phyloP scores from a whole-genome alignment of 805 yeast genomes.

The Suhomyces vadensis region DNA sequence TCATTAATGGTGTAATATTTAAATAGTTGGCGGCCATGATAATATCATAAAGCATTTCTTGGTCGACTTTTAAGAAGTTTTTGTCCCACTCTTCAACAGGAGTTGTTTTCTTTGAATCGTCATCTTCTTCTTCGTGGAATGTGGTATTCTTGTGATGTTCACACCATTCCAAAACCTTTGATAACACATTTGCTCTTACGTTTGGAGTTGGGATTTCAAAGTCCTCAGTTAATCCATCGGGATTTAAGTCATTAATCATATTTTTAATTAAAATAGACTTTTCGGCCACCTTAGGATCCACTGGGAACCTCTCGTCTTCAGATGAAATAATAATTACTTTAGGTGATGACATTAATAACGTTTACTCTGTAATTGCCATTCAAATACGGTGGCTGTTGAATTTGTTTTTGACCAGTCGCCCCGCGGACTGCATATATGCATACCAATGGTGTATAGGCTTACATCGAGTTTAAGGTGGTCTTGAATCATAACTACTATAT shows the following conservation, averaged over 20 bases:
- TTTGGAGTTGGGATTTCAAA: slow-evolving; percentile 87
- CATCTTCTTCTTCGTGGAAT: slow-evolving; percentile 77
- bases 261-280: slow-evolving; percentile 83
- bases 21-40: slow-evolving; percentile 79
- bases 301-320: slow-evolving; percentile 77
- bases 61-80: slow-evolving; percentile 90
- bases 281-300: slow-evolving; percentile 80
- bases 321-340: slow-evolving; percentile 65
- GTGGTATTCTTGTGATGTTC: slow-evolving; percentile 85
- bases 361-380: background rate
- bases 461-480: no score
- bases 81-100: slow-evolving; percentile 97
- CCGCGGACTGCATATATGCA: background rate
- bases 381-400: background rate
- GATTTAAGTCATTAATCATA: slow-evolving; percentile 72
- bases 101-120: slow-evolving; percentile 81
- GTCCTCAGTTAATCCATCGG: slow-evolving; percentile 63
- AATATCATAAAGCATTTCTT: slow-evolving; percentile 80
- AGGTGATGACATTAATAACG: slow-evolving; percentile 28
- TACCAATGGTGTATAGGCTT: no score
- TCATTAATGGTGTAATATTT: slow-evolving; percentile 71
- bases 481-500: background rate
- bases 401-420: background rate
- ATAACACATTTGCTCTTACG: slow-evolving; percentile 81
- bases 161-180: slow-evolving; percentile 94